These are phyloP conservation scores for Rhizophagus sp. DNA, from an alignment of 192 early-diverging fungal genomes.

Conservation along the genomic window DNA sequence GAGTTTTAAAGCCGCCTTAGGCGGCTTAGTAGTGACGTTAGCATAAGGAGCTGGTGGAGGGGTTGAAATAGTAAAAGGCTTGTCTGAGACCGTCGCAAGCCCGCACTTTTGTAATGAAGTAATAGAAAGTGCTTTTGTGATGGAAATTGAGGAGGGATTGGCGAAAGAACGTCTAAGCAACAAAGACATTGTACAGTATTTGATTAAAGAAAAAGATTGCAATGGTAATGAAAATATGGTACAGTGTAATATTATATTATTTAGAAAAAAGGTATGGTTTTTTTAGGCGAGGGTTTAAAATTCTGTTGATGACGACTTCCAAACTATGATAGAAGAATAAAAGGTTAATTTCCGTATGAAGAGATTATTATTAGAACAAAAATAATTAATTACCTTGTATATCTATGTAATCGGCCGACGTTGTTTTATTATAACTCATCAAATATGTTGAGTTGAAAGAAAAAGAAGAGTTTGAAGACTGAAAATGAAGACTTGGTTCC, in stretches of 20 bases:
- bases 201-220: background rate
- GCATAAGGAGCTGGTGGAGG: constrained; percentile 36
- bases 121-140: background rate
- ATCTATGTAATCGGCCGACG: background rate
- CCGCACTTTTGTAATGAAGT: constrained; percentile 23
- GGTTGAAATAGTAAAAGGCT: constrained; percentile 44
- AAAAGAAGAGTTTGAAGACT: no score
- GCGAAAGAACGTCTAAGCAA: no score
- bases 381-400: background rate
- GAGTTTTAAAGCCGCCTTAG: constrained; percentile 72
- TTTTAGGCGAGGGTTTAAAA: background rate
- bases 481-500: background rate
- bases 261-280: no score
- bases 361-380: background rate
- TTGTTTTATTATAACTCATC: background rate
- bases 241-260: background rate
- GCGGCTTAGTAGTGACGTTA: constrained; percentile 36
- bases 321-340: constrained; percentile 1
- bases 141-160: background rate
- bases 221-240: background rate
- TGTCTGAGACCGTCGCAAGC: constrained; percentile 56
- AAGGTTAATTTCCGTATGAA: background rate
- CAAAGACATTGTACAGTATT: no score
- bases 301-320: constrained; percentile 5
- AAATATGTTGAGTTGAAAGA: no score